Conservation (phyloP, 2,329 filamentous ascomycete genomes). For the Diaporthe helianthi region DNA sequence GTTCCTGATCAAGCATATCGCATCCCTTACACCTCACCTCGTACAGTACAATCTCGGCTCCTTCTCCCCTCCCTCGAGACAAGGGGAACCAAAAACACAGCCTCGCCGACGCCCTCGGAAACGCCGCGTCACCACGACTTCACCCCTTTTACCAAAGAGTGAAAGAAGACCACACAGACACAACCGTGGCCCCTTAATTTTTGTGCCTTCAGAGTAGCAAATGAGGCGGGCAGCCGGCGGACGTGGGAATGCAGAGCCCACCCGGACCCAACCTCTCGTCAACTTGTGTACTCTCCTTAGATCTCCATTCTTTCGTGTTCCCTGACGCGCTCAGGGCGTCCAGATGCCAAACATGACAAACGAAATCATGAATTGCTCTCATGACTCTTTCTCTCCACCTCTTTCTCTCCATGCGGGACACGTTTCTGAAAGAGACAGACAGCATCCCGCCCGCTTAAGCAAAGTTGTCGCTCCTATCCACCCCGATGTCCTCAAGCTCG, state of each 20-base stretch:
- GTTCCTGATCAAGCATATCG: neutral
- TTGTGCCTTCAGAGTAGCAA: neutral
- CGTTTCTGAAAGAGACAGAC: neutral
- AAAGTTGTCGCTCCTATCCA: constrained; percentile 92
- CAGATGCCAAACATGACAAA: neutral
- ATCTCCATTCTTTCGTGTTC: neutral
- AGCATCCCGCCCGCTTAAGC: constrained; percentile 61
- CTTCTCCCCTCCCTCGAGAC: neutral
- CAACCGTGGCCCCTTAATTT: neutral
- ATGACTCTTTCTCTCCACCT: neutral
- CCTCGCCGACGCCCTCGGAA: constrained; percentile 24
- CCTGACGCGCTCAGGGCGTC: neutral
- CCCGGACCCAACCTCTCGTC: constrained; percentile 4
- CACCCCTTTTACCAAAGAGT: constrained; percentile 20
- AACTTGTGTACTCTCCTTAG: neutral
- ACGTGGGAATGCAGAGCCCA: neutral
- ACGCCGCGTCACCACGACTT: constrained; percentile 24
- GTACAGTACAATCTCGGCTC: constrained; percentile 27
- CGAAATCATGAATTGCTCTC: neutral
- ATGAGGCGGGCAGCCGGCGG: neutral
- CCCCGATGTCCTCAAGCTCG: constrained; percentile 95
- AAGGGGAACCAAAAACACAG: constrained; percentile 17
- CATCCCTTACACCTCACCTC: constrained; percentile 11
- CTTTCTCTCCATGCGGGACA: neutral
- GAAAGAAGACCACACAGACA: neutral